Evolutionary conservation across 495 filamentous ascomycete genomes (phyloP), one percentile per base, ranked within the genome.

Genomic region (Penicillium cataractarum): DNA sequence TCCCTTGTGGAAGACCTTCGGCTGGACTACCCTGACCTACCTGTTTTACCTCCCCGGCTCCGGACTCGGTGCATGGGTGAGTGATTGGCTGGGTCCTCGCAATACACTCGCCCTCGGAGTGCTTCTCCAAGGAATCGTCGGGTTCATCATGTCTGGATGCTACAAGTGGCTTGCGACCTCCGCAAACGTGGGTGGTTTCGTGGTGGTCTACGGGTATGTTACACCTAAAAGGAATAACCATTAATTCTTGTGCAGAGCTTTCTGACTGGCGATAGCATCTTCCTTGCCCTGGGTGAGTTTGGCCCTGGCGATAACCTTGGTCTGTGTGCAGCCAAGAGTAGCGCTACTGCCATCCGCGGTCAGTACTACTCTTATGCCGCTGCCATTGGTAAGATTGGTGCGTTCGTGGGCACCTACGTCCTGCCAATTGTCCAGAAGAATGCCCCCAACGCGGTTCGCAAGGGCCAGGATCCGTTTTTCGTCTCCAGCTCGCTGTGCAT

Each of bases 281-380:
- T 97, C 80, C 80, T 91, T 3, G 85, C 87, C 0, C 83, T 97
- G 9, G 93, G 93, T 26, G 93, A 97, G 73, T 69, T 93, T 44
- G 93, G 93, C 0, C 92, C 93, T 0, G 93, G 93, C 29, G 88
- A 97, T 76, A 97, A 97, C 73, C 96, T 97, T 66, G 92, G 93
- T 6, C 84, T 97, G 0, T 75, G 93, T 22, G 92, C 93, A 0
- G 90, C 91, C 55, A 97, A 96, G 77, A 93, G 90, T 17, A 89
- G 87, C 71, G 91, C 93, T 1, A 97, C 93, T 4, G 87, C 88
- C 12, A 89, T 97, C 33, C 82, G 93, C 24, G 93, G 93, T 10
- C 91, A 95, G 69, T 97, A 96, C 78, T 97, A 97, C 74, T 92
- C 90, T 13, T 86, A 96, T 57, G 92, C 92, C 1, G 93, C 93